phyloP scores from a whole-genome alignment of 176 grass and related monocot genomes.

The Canna indica region DNA sequence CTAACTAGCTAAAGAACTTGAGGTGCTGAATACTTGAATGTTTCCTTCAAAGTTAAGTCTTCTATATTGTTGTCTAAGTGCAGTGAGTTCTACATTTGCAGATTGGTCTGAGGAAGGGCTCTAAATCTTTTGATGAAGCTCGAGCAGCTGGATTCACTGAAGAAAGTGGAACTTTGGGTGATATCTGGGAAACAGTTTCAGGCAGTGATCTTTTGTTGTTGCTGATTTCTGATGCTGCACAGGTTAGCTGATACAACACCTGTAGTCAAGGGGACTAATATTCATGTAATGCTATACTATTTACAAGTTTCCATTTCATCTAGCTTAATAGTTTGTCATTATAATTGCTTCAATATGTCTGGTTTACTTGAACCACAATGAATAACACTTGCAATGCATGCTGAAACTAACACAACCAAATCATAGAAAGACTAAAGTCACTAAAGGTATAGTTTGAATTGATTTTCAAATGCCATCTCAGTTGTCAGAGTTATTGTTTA shows the following conservation, averaged over 20 bases:
- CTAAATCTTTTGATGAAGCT: conserved; percentile 25
- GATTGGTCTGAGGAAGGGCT: conserved; percentile 31
- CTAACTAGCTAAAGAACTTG: neutral
- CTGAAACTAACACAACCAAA: too few species aligned
- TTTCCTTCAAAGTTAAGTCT: neutral
- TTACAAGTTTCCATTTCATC: neutral
- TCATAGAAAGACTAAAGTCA: too few species aligned
- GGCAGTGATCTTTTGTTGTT: conserved; percentile 79
- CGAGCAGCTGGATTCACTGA: conserved; percentile 22
- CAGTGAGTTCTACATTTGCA: neutral
- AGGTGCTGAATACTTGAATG: neutral
- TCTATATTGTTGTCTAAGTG: neutral
- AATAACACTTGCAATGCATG: too few species aligned
- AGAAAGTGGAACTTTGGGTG: conserved; percentile 36
- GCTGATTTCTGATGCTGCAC: conserved; percentile 90
- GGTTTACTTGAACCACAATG: too few species aligned
- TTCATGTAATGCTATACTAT: neutral
- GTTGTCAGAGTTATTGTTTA: neutral
- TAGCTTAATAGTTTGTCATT: neutral
- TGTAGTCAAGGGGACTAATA: neutral
- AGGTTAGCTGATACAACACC: conserved; percentile 26
- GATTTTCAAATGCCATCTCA: too few species aligned
- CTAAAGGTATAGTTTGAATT: too few species aligned
- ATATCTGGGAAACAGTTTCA: conserved; percentile 81
- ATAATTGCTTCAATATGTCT: neutral